Base-by-base conservation (phyloP, 1,139 yeast species). In the Suhomyces choctaworum region DNA sequence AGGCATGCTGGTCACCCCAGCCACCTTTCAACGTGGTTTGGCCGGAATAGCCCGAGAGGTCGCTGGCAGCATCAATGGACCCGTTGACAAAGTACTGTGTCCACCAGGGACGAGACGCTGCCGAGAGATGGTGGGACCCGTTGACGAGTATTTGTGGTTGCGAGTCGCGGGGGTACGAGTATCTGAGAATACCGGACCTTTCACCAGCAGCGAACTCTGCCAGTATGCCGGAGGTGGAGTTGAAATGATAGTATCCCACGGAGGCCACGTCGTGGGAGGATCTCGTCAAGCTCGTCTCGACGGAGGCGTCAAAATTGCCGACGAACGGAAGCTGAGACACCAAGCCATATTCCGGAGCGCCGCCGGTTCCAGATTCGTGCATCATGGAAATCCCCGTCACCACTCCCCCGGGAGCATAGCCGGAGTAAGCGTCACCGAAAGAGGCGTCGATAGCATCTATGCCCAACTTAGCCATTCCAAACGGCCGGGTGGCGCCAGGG, bases 281-380 rank as follows among this genome's bases (percentile, higher is more conserved):
- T 36, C 65, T 39, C 3, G 35, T 25, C 14, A 54, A 36, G 11
- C 40, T 36, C 8, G 45, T 37, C 29, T 48, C 47, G 3, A 14
- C 16, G 2, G 42, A 17, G n/a, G 42, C 36, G 40, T 56, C 53
- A 22, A 56, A 42, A 3, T 43, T 44, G 5, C 49, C 54, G 3
- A 46, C 30, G 21, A 49, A 51, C 3, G 67, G 66, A 12, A 62
- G 41, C 41, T 62, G 67, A 3, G 63, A 42, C 7, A 60, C 63
- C 5, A 59, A 57, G 5, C 66, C 67, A 36, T 61, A 62, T 31
- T 60, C 56, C 3, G 66, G 67, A 2, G 67, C 60, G 7, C 70
- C 71, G 11, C 70, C 71, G 4, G 68, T 64, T 2, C 72, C 70
- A 20, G 63, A 54, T 32, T 63, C 70, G 40, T 66, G 71, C 61